Evolutionary conservation across 805 yeast species (phyloP).

Genomic region (Kodamaea restingae): DNA sequence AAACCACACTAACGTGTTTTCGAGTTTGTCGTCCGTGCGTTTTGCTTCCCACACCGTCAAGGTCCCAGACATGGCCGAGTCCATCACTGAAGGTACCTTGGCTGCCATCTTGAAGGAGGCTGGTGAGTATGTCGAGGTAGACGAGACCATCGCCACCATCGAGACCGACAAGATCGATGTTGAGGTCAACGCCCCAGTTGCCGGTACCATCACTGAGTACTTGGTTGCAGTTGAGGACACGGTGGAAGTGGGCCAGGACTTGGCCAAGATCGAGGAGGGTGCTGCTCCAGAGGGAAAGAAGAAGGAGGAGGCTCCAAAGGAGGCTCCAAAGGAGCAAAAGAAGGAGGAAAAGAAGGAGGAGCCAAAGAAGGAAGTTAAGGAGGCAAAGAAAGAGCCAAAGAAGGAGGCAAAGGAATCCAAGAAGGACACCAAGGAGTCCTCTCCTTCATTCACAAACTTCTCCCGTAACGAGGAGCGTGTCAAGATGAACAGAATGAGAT

Average conservation of each 20-base stretch:
- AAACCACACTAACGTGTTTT: constrained; percentile 14
- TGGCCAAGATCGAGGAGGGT: constrained; percentile 81
- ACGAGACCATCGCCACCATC: constrained; percentile 91
- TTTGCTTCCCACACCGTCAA: constrained; percentile 54
- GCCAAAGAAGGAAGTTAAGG: constrained; percentile 21
- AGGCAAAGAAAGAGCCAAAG: constrained; percentile 19
- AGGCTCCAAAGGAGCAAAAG: constrained; percentile 27
- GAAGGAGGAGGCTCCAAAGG: constrained; percentile 32
- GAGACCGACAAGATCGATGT: constrained; percentile 98
- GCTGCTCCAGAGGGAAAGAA: constrained; percentile 54
- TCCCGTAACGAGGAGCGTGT: constrained; percentile 87
- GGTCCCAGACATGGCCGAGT: constrained; percentile 98
- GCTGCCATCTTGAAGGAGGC: constrained; percentile 62
- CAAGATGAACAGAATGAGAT: constrained; percentile 99
- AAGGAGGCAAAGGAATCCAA: constrained; percentile 12
- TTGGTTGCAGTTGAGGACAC: constrained; percentile 85
- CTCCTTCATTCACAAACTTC: constrained; percentile 43
- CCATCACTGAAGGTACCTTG: constrained; percentile 94
- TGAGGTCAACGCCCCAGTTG: constrained; percentile 89
- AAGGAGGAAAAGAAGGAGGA: constrained; percentile 32
- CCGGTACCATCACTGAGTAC: constrained; percentile 85
- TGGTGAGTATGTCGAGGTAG: constrained; percentile 83
- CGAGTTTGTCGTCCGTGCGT: constrained; percentile 29
- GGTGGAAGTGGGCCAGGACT: constrained; percentile 92
- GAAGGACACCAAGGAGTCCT: constrained; percentile 13